Evolutionary conservation across 2,329 filamentous ascomycete genomes (phyloP).

Genomic region (Akanthomyces lecanii): DNA sequence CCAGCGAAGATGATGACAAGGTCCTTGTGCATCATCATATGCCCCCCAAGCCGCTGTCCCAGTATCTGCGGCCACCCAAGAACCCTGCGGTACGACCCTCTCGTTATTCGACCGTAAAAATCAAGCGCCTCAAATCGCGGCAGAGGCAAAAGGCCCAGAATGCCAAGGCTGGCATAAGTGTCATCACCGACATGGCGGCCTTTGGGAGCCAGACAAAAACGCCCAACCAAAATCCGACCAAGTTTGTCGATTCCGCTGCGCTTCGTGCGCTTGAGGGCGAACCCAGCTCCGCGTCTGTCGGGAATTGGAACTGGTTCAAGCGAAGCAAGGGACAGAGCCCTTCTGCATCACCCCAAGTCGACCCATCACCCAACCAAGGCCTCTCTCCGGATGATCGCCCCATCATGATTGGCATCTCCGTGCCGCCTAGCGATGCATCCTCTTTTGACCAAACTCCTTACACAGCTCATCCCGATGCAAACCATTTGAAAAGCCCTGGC

Average conservation of each 20-base stretch:
- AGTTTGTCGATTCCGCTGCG: constrained; percentile 56
- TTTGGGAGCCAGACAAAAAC: constrained; percentile 38
- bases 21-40: constrained; percentile 24
- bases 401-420: constrained; percentile 67
- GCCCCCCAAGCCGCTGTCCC: not conserved
- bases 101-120: constrained; percentile 37
- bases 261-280: constrained; percentile 56
- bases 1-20: constrained; percentile 37
- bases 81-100: constrained; percentile 24
- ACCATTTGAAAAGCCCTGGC: not conserved
- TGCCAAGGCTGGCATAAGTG: constrained; percentile 58
- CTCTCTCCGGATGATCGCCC: constrained; percentile 66
- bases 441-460: constrained; percentile 29
- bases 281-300: constrained; percentile 49
- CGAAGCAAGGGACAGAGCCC: constrained; percentile 33
- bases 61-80: constrained; percentile 15
- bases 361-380: constrained; percentile 35
- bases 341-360: constrained; percentile 25
- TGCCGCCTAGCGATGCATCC: constrained; percentile 44
- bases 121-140: constrained; percentile 52
- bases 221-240: constrained; percentile 32
- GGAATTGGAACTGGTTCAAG: constrained; percentile 55
- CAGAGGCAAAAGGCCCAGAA: constrained; percentile 59
- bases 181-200: constrained; percentile 65
- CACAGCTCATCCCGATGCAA: constrained; percentile 31